Conservation (phyloP, 202 grass and related monocot genomes). For the Bolboschoenoplectus hybrid region DNA sequence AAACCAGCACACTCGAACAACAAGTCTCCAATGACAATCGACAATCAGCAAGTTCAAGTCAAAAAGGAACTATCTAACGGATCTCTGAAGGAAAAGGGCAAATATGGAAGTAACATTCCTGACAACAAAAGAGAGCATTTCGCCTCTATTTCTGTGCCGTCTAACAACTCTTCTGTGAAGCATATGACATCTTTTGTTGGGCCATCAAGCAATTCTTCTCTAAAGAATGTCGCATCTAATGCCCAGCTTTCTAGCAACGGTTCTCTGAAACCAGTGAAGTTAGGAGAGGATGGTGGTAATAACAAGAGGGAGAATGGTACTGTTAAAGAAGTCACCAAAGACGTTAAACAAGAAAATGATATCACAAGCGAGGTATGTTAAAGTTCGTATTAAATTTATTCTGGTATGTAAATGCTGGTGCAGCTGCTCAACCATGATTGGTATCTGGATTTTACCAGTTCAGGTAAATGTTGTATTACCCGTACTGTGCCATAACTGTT, state of each 20-base stretch:
- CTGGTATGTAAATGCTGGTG: background rate
- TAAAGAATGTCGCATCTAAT: background rate
- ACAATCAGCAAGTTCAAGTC: background rate
- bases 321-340: conserved; percentile 11
- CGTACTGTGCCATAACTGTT: background rate
- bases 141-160: conserved; percentile 13
- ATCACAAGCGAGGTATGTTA: conserved; percentile 19
- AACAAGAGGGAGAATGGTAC: background rate
- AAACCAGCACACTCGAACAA: conserved; percentile 48
- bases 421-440: conserved; percentile 10
- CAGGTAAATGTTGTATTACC: background rate
- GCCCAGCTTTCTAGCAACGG: background rate
- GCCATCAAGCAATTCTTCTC: background rate
- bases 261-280: conserved; percentile 22
- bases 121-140: conserved; percentile 33
- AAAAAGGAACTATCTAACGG: conserved; percentile 35
- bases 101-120: conserved; percentile 38
- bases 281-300: conserved; percentile 24
- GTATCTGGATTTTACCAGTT: background rate
- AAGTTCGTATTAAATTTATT: conserved; percentile 21
- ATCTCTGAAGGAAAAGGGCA: conserved; percentile 46
- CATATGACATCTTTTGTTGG: conserved; percentile 20
- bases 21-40: conserved; percentile 25
- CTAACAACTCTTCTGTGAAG: conserved; percentile 38
- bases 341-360: background rate